A percentile compares a stretch with the other conserved stretches of the same genome.
Conservation (phyloP, 352 stramenopile species). For the Pythium monospermum region DNA sequence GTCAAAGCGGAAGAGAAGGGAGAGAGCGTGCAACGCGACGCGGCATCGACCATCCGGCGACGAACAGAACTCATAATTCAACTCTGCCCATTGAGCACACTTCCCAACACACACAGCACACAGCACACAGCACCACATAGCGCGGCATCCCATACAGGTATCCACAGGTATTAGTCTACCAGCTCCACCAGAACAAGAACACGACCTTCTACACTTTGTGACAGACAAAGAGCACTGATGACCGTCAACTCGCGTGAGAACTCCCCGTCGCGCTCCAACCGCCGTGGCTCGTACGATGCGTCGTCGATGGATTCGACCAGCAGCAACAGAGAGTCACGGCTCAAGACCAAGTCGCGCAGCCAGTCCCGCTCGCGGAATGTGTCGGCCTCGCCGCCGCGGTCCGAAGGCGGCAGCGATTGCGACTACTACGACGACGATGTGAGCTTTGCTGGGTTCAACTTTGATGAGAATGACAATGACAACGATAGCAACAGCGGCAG, state of each 20-base stretch:
- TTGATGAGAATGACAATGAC: constrained; percentile 8
- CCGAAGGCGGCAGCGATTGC: constrained; percentile 12
- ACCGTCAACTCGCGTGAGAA: constrained; percentile 4
- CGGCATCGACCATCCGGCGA: too few relatives aligned
- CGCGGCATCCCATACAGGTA: too few relatives aligned
- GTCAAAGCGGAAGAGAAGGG: too few relatives aligned
- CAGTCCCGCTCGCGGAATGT: constrained; percentile 3
- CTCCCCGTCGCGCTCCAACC: constrained; percentile 14
- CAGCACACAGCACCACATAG: too few relatives aligned
- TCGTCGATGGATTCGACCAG: background rate
- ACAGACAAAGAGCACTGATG: too few relatives aligned
- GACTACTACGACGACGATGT: constrained; percentile 19
- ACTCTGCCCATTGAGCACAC: too few relatives aligned
- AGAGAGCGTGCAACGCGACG: too few relatives aligned
- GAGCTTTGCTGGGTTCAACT: constrained; percentile 1
- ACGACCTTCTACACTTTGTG: too few relatives aligned
- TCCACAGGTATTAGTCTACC: too few relatives aligned
- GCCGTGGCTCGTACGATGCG: constrained; percentile 14
- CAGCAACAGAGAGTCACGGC: constrained; percentile 3
- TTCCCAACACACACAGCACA: too few relatives aligned
- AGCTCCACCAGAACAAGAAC: too few relatives aligned
- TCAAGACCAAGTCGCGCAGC: constrained; percentile 3
- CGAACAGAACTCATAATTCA: too few relatives aligned
- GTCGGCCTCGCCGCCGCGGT: constrained; percentile 7
- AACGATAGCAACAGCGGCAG: constrained; percentile 19